Evolutionary conservation across 495 filamentous ascomycete species (phyloP).

Genomic region (Aspergillus mulundensis): DNA sequence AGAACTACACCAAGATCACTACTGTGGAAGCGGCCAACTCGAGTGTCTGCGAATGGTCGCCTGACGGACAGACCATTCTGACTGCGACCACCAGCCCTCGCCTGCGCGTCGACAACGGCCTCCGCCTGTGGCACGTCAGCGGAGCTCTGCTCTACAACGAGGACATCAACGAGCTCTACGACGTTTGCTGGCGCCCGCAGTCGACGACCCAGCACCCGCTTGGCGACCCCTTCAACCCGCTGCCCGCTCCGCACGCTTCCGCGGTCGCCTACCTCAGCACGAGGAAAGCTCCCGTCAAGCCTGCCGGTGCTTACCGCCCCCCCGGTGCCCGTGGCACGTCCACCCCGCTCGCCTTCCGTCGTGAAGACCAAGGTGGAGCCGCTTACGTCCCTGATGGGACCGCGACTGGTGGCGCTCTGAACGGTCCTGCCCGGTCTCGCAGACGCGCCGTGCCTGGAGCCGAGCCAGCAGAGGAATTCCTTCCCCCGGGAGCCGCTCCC

Average conservation of each 20-base stretch:
- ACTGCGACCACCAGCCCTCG: slow-evolving; percentile 95
- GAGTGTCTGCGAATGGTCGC: slow-evolving; percentile 93
- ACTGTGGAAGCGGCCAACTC: slow-evolving; percentile 96
- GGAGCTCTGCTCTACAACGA: slow-evolving; percentile 91
- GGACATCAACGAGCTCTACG: slow-evolving; percentile 90
- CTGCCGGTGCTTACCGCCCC: slow-evolving; percentile 90
- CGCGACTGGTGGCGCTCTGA: slow-evolving; percentile 56
- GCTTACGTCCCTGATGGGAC: slow-evolving; percentile 80
- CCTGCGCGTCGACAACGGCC: slow-evolving; percentile 91
- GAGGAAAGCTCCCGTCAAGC: slow-evolving; percentile 88
- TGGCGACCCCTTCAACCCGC: slow-evolving; percentile 68
- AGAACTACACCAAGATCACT: slow-evolving; percentile 82
- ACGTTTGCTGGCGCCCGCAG: slow-evolving; percentile 85
- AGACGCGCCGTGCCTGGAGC: slow-evolving; percentile 78
- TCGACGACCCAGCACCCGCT: slow-evolving; percentile 53
- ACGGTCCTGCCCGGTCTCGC: slow-evolving; percentile 74
- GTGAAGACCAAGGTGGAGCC: slow-evolving; percentile 93
- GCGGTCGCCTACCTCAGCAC: slow-evolving; percentile 78
- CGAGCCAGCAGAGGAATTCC: slow-evolving; percentile 54
- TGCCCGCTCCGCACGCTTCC: slow-evolving; percentile 79
- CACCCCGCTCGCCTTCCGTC: slow-evolving; percentile 92
- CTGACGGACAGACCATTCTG: slow-evolving; percentile 89
- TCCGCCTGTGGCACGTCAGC: slow-evolving; percentile 91
- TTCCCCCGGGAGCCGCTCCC: slow-evolving; percentile 65
- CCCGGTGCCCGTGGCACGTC: slow-evolving; percentile 88